Conservation (phyloP, 2,329 filamentous ascomycete species). For the Neonectria punicea region DNA sequence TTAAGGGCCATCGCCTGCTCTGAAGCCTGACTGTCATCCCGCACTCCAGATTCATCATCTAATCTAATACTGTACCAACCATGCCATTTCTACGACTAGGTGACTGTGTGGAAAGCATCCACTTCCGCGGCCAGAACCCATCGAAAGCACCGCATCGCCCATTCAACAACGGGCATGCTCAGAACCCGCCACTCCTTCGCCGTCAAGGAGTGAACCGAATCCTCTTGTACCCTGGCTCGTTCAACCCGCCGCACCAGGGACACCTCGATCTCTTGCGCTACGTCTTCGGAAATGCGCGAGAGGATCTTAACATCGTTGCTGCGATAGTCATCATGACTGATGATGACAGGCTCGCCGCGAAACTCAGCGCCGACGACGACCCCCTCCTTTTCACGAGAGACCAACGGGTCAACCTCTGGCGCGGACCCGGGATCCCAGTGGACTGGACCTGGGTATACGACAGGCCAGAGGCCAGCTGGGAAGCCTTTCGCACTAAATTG, state of each 20-base stretch:
- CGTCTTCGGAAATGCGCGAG: constrained; percentile 40
- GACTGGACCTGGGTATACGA: constrained; percentile 44
- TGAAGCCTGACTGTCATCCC: not conserved
- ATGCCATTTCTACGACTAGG: constrained; percentile 29
- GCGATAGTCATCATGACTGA: constrained; percentile 45
- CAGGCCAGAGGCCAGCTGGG: constrained; percentile 30
- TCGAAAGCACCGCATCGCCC: constrained; percentile 15
- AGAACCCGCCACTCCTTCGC: constrained; percentile 17
- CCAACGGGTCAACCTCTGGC: constrained; percentile 44
- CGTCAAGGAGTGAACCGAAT: constrained; percentile 40
- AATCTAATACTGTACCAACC: not conserved
- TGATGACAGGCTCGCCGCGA: constrained; percentile 39
- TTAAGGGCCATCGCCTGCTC: not conserved
- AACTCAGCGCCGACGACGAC: constrained; percentile 28
- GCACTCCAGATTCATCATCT: not conserved
- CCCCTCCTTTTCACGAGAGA: constrained; percentile 30
- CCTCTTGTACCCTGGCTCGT: constrained; percentile 50
- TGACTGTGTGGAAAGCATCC: constrained; percentile 30
- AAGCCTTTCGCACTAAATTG: constrained; percentile 23
- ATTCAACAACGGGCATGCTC: constrained; percentile 27
- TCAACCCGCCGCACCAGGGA: constrained; percentile 52
- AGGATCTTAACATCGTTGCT: constrained; percentile 44
- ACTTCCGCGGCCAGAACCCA: not conserved
- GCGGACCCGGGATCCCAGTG: constrained; percentile 12
- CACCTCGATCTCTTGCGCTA: constrained; percentile 47